Evolutionary conservation across 176 grass and related monocot genomes (phyloP), one percentile per base, ranked within the genome.

Genomic region (Thalia dealbata): DNA sequence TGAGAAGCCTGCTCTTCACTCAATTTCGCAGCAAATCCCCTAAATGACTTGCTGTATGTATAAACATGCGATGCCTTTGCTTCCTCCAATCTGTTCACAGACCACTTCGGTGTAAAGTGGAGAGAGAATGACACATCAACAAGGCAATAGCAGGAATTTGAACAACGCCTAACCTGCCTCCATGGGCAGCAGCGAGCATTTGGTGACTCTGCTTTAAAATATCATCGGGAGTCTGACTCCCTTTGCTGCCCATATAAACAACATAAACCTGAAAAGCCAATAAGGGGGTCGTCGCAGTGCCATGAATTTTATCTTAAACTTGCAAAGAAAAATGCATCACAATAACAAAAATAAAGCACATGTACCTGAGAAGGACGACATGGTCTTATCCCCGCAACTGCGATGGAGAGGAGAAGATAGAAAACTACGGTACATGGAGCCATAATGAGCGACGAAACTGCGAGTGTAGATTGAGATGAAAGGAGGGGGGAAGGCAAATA

Each of bases 11-110:
- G 84, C 18, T 79, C 61, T 79, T 87, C 55, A 71, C 70, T 83
- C 66, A 95, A 82, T 63, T 87, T 95, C 15, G 87, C 91, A 0
- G 87, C 87, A 30, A 95, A 95, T 52, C 91, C 91, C 64, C 83
- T 83, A 67, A 95, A 90, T 24, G 79, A 50, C 21, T 63, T 78
- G 60, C 80, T 64, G 72, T 95, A 95, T 29, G 50, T 85, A 66
- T 90, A 89, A 51, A 95, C 69, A 54, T 83, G 84, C 15, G 87
- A 89, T 61, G 76, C 82, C 52, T 76, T 45, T 51, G 87, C 87
- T 73, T 90, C 82, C 70, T 95, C 82, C 45, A 71, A 64, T 73
- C 91, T 95, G 81, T 58, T 32, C 15, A 42, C 3, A 77, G 16
- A 19, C 62, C 7, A 25, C n/a, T 46, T 43, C n/a, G 14, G 55